Evolutionary conservation across 208 protist genomes (phyloP).

Genomic region (Trypanosoma conorhini): DNA sequence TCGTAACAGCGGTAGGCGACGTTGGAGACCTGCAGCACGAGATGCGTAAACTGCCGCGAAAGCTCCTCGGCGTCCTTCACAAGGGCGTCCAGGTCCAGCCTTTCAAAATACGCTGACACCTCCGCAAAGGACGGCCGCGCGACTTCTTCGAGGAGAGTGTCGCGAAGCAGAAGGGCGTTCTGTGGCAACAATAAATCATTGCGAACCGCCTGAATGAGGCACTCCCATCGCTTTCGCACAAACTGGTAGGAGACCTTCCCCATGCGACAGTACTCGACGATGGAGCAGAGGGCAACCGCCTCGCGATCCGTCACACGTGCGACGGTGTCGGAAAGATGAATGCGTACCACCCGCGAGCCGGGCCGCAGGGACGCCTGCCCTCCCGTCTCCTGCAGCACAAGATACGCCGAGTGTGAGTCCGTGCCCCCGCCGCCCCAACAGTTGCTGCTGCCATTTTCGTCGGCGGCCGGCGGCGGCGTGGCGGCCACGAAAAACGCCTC

Average conservation of each 20-base stretch:
- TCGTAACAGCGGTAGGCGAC: conserved; percentile 30
- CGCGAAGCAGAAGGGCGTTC: conserved; percentile 43
- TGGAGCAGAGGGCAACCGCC: conserved; percentile 41
- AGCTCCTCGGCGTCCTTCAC: conserved; percentile 34
- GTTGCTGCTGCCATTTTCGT: neutral
- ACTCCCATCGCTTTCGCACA: conserved; percentile 31
- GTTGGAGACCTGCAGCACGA: conserved; percentile 29
- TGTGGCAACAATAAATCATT: conserved; percentile 45
- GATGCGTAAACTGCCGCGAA: conserved; percentile 18
- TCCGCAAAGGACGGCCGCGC: conserved; percentile 25
- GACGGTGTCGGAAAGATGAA: conserved; percentile 34
- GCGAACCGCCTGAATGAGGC: conserved; percentile 25
- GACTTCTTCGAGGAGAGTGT: conserved; percentile 61
- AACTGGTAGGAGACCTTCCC: conserved; percentile 30
- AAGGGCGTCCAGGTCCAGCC: conserved; percentile 34
- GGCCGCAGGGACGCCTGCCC: conserved; percentile 11
- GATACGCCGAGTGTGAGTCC: conserved; percentile 10
- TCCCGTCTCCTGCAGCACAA: conserved; percentile 6
- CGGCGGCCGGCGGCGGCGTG: neutral
- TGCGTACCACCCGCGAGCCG: conserved; percentile 26
- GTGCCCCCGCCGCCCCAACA: neutral
- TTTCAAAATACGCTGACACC: conserved; percentile 40
- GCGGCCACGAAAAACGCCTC: conserved; percentile 21
- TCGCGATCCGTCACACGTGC: conserved; percentile 27
- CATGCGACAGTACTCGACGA: conserved; percentile 51